A percentile compares a stretch with the other conserved stretches of the same genome.
phyloP scores from a whole-genome alignment of 345 rosid genomes.

The Camelina sativa region DNA sequence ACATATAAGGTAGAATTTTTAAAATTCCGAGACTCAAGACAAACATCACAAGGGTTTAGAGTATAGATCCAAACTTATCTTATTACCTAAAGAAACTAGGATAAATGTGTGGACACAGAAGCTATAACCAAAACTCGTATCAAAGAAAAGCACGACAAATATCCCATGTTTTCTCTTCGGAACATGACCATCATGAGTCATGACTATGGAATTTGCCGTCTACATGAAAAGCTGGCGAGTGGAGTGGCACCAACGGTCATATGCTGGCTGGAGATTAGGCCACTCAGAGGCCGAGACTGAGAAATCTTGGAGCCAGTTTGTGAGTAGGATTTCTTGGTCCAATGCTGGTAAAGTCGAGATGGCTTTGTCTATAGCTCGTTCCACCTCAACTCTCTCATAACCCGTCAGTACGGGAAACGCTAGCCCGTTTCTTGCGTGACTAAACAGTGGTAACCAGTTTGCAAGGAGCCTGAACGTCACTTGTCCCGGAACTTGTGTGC shows the following conservation, averaged over 20 bases:
- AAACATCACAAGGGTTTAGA: constrained; percentile 4
- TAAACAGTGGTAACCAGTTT: constrained; percentile 66
- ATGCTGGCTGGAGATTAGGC: constrained; percentile 67
- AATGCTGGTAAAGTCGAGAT: constrained; percentile 56
- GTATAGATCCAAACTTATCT: constrained; percentile 18
- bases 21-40: not conserved
- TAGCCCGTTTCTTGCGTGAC: constrained; percentile 65
- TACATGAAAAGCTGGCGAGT: constrained; percentile 55
- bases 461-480: constrained; percentile 69
- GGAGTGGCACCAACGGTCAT: constrained; percentile 76
- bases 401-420: constrained; percentile 60
- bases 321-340: constrained; percentile 73
- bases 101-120: constrained; percentile 6
- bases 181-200: not conserved
- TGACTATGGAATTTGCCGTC: not conserved
- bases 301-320: constrained; percentile 74
- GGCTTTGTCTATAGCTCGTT: constrained; percentile 65
- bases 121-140: constrained; percentile 17
- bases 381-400: constrained; percentile 63
- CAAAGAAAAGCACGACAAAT: constrained; percentile 14
- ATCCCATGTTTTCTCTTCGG: constrained; percentile 8
- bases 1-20: constrained; percentile 7
- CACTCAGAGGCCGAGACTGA: constrained; percentile 65
- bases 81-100: constrained; percentile 21
- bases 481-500: constrained; percentile 45